Evolutionary conservation across 441 rosid genomes (phyloP), one percentile per base, ranked within the genome.

Genomic region (Arabidopsis lyrata): DNA sequence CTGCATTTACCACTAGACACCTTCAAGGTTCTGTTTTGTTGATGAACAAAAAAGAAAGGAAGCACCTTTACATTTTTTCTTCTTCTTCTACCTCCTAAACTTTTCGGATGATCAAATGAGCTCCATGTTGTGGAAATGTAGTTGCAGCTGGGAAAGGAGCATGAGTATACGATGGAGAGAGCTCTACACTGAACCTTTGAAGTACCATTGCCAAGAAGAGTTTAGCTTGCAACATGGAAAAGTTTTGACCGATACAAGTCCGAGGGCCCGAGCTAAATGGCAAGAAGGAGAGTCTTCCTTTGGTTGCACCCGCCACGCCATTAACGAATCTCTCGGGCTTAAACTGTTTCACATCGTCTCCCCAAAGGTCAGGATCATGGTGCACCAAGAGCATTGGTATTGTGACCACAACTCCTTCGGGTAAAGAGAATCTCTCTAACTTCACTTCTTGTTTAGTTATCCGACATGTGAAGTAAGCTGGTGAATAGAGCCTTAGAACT

Each of bases 171-270:
- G 76, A 49, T 2, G 89, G 85, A 29, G 91, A 84, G 0, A 86
- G 77, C 57, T 80, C 79, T 35, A 86, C 80, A 11, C 76, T 80
- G 53, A 83, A 88, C 11, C 70, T 52, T 60, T 78, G 88, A 36
- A 88, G 79, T 1, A 85, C 76, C 72, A 57, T 70, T 8, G 82
- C 74, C 1, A 88, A 22, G 9, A 81, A 85, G 41, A 81, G 44
- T 77, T 86, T 88, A 11, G 83, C 86, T 72, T 85, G 84, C 13
- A 86, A 32, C 84, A 86, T 74, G 0, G 87, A 81, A 12, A 88
- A 86, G 70, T 82, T 87, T 34, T 86, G 86, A 5, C 92, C 88
- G 0, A 86, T 72, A 77, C 92, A 88, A 13, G 72, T 70, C 29
- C 93, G 42, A 41, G 91, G 88, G 3, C 93, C 87, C 11, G 77